Conservation (phyloP, 2,329 filamentous ascomycete genomes). For the Fusarium ramigenum region DNA sequence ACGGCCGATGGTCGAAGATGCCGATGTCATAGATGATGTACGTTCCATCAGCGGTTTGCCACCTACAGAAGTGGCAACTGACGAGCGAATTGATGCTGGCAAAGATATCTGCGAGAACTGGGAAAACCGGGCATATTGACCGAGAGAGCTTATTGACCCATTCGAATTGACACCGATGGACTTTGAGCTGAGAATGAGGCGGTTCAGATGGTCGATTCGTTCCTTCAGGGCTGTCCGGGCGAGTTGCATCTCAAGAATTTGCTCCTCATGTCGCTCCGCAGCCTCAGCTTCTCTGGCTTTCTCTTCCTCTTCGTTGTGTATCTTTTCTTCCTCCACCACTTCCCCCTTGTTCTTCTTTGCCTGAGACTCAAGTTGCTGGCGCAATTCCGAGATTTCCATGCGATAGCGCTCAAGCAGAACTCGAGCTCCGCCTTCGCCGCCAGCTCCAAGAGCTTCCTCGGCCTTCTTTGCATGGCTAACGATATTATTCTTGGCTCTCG, state of each 20-base stretch:
- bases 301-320: slow-evolving; percentile 75
- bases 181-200: slow-evolving; percentile 93
- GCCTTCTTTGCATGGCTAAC: slow-evolving; percentile 96
- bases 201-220: slow-evolving; percentile 95
- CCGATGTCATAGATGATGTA: slow-evolving; percentile 73
- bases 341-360: slow-evolving; percentile 73
- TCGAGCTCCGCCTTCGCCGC: slow-evolving; percentile 85
- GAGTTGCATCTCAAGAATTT: slow-evolving; percentile 98
- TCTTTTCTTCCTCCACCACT: slow-evolving; percentile 67
- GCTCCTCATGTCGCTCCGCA: slow-evolving; percentile 89
- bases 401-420: slow-evolving; percentile 93
- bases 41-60: slow-evolving; percentile 66
- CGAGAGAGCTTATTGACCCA: slow-evolving; percentile 74
- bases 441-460: slow-evolving; percentile 83
- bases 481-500: slow-evolving; percentile 96
- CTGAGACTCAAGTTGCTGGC: slow-evolving; percentile 83
- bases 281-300: slow-evolving; percentile 80
- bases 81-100: slow-evolving; percentile 71
- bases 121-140: slow-evolving; percentile 70
- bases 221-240: slow-evolving; percentile 96
- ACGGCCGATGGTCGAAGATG: slow-evolving; percentile 66
- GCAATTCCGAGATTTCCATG: slow-evolving; percentile 87
- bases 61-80: slow-evolving; percentile 70
- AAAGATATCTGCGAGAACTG: slow-evolving; percentile 69
- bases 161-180: slow-evolving; percentile 91